phyloP scores from a whole-genome alignment of 1,284 basidiomycete species.

The Crepidotus sp. region DNA sequence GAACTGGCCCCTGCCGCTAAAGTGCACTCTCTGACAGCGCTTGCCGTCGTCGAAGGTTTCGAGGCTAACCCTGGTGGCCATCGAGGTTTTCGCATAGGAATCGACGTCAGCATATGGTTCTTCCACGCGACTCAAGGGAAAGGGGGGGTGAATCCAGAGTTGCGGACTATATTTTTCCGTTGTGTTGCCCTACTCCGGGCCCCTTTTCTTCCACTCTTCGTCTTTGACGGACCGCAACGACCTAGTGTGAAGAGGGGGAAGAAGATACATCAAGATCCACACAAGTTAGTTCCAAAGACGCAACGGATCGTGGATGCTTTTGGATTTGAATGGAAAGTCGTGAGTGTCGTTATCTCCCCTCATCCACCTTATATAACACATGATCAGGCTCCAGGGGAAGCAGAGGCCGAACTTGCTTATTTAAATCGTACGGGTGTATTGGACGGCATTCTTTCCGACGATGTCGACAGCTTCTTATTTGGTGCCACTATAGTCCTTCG shows the following conservation, averaged over 20 bases:
- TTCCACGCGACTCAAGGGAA: slow-evolving; percentile 66
- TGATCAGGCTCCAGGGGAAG: slow-evolving; percentile 81
- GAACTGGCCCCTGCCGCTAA: slow-evolving; percentile 55
- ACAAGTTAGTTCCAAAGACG: slow-evolving; percentile 61
- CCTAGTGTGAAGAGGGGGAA: slow-evolving; percentile 80
- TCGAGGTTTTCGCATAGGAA: slow-evolving; percentile 64
- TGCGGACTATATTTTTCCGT: slow-evolving; percentile 68
- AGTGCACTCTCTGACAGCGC: slow-evolving; percentile 56
- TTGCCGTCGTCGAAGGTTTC: slow-evolving; percentile 65
- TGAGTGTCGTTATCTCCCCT: slow-evolving; percentile 28
- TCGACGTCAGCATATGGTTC: slow-evolving; percentile 79
- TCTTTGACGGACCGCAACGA: slow-evolving; percentile 87
- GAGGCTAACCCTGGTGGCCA: slow-evolving; percentile 45
- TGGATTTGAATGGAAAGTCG: slow-evolving; percentile 80
- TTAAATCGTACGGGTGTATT: slow-evolving; percentile 76
- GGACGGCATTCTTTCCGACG: slow-evolving; percentile 88
- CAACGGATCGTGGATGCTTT: slow-evolving; percentile 80
- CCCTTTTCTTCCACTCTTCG: slow-evolving; percentile 83
- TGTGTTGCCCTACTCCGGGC: slow-evolving; percentile 66
- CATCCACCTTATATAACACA: not conserved
- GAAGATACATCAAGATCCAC: slow-evolving; percentile 50
- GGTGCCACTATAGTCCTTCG: slow-evolving; percentile 78
- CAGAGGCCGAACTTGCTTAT: slow-evolving; percentile 91
- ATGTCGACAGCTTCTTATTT: slow-evolving; percentile 89
- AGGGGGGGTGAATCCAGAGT: slow-evolving; percentile 73